A percentile compares a stretch with the other conserved stretches of the same genome.
Conservation (phyloP, 2,329 filamentous ascomycete genomes). For the Penicillium sp. region DNA sequence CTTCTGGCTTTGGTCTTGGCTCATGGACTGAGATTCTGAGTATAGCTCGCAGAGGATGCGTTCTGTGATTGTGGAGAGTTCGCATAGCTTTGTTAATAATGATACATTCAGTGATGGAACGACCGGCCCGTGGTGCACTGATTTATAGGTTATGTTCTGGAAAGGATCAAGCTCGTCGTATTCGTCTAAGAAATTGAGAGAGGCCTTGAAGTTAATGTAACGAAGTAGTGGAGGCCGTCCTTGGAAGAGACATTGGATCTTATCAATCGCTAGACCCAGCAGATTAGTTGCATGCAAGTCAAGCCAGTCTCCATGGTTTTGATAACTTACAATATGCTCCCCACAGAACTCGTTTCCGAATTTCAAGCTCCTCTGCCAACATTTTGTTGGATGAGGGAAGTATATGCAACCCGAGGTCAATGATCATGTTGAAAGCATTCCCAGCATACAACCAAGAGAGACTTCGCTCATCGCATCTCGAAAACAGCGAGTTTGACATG, state of each 20-base stretch:
- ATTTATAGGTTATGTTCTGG: slow-evolving; percentile 39
- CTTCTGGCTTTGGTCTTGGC: slow-evolving; percentile 8
- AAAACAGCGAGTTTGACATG: slow-evolving; percentile 51
- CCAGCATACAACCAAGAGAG: slow-evolving; percentile 53
- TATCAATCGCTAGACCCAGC: slow-evolving; percentile 38
- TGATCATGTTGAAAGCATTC: slow-evolving; percentile 51
- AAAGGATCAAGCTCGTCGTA: slow-evolving; percentile 47
- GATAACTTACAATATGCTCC: slow-evolving; percentile 36
- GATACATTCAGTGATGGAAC: slow-evolving; percentile 23
- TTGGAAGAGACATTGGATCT: slow-evolving; percentile 53
- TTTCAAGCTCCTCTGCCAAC: slow-evolving; percentile 46
- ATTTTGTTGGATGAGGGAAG: slow-evolving; percentile 35
- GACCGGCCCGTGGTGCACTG: slow-evolving; percentile 1
- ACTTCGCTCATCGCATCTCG: slow-evolving; percentile 50
- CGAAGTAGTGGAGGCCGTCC: slow-evolving; percentile 47
- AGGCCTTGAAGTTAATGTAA: slow-evolving; percentile 46
- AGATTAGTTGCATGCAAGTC: background rate
- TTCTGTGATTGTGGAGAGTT: slow-evolving; percentile 34
- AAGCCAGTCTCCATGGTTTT: too few species aligned
- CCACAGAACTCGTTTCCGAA: slow-evolving; percentile 46
- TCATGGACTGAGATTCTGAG: slow-evolving; percentile 22
- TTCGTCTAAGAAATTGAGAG: slow-evolving; percentile 38
- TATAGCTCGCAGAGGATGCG: slow-evolving; percentile 33
- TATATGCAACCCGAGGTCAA: slow-evolving; percentile 51
- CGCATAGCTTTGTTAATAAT: slow-evolving; percentile 28